Base-by-base conservation (phyloP, 768 basidiomycete species). In the Lentinula lateritia region DNA sequence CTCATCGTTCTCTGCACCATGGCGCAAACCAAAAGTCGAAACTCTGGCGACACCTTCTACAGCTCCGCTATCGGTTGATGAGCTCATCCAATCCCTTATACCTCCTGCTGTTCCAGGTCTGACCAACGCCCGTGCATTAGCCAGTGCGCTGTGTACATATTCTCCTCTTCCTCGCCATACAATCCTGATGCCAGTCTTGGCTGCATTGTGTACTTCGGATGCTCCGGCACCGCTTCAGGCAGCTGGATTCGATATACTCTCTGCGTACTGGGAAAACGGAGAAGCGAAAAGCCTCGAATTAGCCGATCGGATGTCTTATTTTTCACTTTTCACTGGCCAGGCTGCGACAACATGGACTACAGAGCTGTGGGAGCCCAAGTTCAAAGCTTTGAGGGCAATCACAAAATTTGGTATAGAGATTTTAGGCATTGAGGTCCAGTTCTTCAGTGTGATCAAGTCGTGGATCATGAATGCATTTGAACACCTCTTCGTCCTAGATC, bases 391-490 rank as follows among this genome's bases (percentile, higher is more conserved):
- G 1, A 74, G 81, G 4, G 83, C 87, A 3, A 76, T 93, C 56
- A 87, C 87, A 39, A 80, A 77, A 62, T 81, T 76, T 43, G 89
- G 88, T 6, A 66, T 74, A 2, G 85, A 89, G 50, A 80, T 86
- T 34, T 72, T 83, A 39, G 90, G 90, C 18, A 81, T 90, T 65
- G 90, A 92, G 70, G 69, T 75, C 7, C 73, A 76, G 41, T 68
- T 91, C 38, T 72, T 90, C 28, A 73, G 77, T 43, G 70, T 87
- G 52, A 74, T 91, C 46, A 82, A 83, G 64, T 69, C 76, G 7
- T 93, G 90, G 89, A 86, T 90, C 38, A 75, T 82, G 53, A 81
- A 80, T 15, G 87, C 86, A 8, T 90, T 89, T 61, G 80, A 84
- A 12, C 83, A 81, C 6, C 74, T 80, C 20, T 60, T 78, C 60